Evolutionary conservation across 257 asterid genomes (phyloP).

Genomic region (Ballota nigra): DNA sequence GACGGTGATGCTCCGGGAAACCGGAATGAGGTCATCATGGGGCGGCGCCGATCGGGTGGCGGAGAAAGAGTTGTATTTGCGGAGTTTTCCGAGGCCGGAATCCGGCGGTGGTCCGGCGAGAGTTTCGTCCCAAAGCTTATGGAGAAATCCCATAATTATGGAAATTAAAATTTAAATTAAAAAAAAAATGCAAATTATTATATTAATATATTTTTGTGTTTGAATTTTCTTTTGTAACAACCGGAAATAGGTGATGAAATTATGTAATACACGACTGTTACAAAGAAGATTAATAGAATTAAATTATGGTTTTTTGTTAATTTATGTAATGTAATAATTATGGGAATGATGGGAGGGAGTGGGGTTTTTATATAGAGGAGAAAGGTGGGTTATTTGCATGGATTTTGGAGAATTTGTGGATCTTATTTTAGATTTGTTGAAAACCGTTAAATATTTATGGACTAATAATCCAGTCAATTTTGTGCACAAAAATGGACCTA

Average conservation of each 20-base stretch:
- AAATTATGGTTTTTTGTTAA: not conserved
- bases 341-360: not conserved
- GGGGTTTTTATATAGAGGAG: slow-evolving; percentile 35
- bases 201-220: not conserved
- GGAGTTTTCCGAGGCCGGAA: slow-evolving; percentile 65
- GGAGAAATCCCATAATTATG: slow-evolving; percentile 70
- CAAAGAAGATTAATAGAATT: slow-evolving; percentile 34
- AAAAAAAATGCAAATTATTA: not conserved
- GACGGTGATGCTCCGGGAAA: slow-evolving; percentile 61
- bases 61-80: slow-evolving; percentile 60
- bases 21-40: slow-evolving; percentile 28
- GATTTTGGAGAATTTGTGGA: slow-evolving; percentile 23
- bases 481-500: not conserved
- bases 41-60: slow-evolving; percentile 24
- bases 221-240: slow-evolving; percentile 53
- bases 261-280: slow-evolving; percentile 54
- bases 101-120: slow-evolving; percentile 83
- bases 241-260: slow-evolving; percentile 54
- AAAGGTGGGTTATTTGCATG: not conserved
- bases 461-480: slow-evolving; percentile 5
- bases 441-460: slow-evolving; percentile 24
- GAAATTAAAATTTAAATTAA: not conserved
- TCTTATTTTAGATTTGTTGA: slow-evolving; percentile 20
- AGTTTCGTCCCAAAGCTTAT: slow-evolving; percentile 85
- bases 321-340: not conserved